These are phyloP conservation scores for Phytophthora foliorum DNA, from an alignment of 352 stramenopile species.

Conservation along the genomic window DNA sequence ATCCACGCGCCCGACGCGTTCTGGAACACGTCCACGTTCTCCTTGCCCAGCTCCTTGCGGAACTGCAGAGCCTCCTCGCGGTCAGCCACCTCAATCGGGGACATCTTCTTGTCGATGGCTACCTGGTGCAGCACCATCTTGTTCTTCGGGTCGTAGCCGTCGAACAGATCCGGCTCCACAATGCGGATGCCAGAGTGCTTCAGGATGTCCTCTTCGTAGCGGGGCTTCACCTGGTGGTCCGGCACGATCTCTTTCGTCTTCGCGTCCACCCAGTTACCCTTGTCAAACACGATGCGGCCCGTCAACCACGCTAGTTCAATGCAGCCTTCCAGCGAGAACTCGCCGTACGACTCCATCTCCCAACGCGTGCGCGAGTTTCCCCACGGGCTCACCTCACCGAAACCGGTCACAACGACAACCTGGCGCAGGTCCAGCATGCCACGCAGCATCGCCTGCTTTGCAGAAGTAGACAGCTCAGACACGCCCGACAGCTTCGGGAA, in stretches of 20 bases:
- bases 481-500: slow-evolving; percentile 71
- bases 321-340: slow-evolving; percentile 91
- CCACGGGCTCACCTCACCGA: slow-evolving; percentile 89
- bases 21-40: slow-evolving; percentile 89
- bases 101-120: slow-evolving; percentile 91
- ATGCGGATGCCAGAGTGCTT: slow-evolving; percentile 86
- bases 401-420: slow-evolving; percentile 87
- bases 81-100: slow-evolving; percentile 87
- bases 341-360: slow-evolving; percentile 92
- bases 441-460: slow-evolving; percentile 56
- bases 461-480: slow-evolving; percentile 40
- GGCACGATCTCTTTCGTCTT: slow-evolving; percentile 82
- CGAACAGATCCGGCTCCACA: slow-evolving; percentile 88
- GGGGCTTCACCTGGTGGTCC: slow-evolving; percentile 81
- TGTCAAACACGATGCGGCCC: slow-evolving; percentile 84
- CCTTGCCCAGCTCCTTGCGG: slow-evolving; percentile 78
- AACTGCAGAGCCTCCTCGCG: slow-evolving; percentile 88
- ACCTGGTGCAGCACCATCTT: slow-evolving; percentile 90
- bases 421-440: slow-evolving; percentile 88
- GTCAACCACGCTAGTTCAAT: slow-evolving; percentile 91
- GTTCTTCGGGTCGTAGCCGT: slow-evolving; percentile 90
- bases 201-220: slow-evolving; percentile 87
- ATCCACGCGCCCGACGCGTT: slow-evolving; percentile 78
- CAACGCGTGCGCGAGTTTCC: slow-evolving; percentile 88
- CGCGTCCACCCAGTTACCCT: slow-evolving; percentile 87